phyloP scores from a whole-genome alignment of 176 grass and related monocot genomes.

The Alloteropsis semialata region DNA sequence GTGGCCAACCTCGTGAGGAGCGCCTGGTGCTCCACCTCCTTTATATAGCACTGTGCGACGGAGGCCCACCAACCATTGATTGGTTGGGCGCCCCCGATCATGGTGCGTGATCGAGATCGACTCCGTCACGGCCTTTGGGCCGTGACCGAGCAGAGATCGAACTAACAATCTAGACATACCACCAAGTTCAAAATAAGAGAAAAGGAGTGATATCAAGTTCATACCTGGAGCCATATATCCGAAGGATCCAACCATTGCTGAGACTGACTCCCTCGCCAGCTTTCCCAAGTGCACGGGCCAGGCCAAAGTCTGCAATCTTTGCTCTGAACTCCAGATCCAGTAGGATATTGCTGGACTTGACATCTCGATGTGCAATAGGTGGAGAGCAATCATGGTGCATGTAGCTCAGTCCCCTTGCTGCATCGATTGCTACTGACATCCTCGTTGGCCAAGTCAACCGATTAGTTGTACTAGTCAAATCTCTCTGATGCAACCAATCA shows the following conservation, averaged over 20 bases:
- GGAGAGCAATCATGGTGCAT: conserved; percentile 54
- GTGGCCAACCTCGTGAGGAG: too few species aligned
- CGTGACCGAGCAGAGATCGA: too few species aligned
- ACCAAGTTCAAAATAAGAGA: neutral
- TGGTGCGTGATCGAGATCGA: too few species aligned
- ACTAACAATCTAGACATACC: neutral
- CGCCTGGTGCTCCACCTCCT: too few species aligned
- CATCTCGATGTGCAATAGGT: conserved; percentile 51
- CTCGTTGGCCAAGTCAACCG: conserved; percentile 43
- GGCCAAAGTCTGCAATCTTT: conserved; percentile 56
- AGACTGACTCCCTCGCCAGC: conserved; percentile 34
- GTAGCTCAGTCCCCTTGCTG: conserved; percentile 51
- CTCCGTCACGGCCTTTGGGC: too few species aligned
- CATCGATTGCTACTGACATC: conserved; percentile 42
- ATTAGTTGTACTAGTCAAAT: neutral
- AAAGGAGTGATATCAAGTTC: neutral
- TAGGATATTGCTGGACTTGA: conserved; percentile 60
- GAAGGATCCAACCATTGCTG: conserved; percentile 43
- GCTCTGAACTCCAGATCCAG: conserved; percentile 41
- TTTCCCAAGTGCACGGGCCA: conserved; percentile 35
- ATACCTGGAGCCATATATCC: conserved; percentile 71
- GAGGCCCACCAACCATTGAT: too few species aligned
- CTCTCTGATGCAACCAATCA: conserved; percentile 45
- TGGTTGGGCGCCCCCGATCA: too few species aligned
- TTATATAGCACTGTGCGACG: too few species aligned